Conservation (phyloP, 768 basidiomycete genomes). For the Tephrocybe sp. region DNA sequence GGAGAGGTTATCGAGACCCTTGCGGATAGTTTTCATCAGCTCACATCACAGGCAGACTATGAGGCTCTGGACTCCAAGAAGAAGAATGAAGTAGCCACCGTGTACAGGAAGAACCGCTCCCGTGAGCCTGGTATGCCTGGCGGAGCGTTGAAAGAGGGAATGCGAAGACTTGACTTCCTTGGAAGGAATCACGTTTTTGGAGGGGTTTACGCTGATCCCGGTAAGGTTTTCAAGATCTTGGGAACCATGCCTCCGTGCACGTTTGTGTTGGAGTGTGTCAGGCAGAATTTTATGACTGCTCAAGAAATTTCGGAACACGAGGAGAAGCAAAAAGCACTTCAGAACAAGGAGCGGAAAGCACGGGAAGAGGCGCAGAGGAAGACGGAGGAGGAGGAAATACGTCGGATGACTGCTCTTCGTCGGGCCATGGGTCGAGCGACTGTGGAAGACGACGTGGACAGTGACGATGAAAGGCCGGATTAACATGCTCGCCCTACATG, state of each 20-base stretch:
- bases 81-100: slow-evolving; percentile 42
- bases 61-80: slow-evolving; percentile 33
- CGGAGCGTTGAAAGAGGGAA: slow-evolving; percentile 57
- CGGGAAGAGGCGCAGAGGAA: slow-evolving; percentile 26
- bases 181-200: slow-evolving; percentile 58
- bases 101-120: slow-evolving; percentile 68
- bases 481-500: too few species aligned
- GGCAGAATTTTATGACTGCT: slow-evolving; percentile 43
- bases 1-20: slow-evolving; percentile 62
- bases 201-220: slow-evolving; percentile 51
- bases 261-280: slow-evolving; percentile 55
- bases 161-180: slow-evolving; percentile 69
- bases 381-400: neutral
- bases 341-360: slow-evolving; percentile 23
- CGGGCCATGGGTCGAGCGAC: slow-evolving; percentile 2
- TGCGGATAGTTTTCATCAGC: slow-evolving; percentile 45
- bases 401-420: neutral
- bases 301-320: slow-evolving; percentile 51
- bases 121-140: slow-evolving; percentile 65
- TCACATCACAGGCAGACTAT: slow-evolving; percentile 53
- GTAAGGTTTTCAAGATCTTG: slow-evolving; percentile 39
- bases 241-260: slow-evolving; percentile 54
- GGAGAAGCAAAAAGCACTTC: slow-evolving; percentile 25
- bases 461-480: slow-evolving; percentile 7
- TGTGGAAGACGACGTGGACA: slow-evolving; percentile 9